These are phyloP conservation scores for Ceratocystis lukuohia DNA, from an alignment of 2,329 filamentous ascomycete genomes.

Conservation along the genomic window DNA sequence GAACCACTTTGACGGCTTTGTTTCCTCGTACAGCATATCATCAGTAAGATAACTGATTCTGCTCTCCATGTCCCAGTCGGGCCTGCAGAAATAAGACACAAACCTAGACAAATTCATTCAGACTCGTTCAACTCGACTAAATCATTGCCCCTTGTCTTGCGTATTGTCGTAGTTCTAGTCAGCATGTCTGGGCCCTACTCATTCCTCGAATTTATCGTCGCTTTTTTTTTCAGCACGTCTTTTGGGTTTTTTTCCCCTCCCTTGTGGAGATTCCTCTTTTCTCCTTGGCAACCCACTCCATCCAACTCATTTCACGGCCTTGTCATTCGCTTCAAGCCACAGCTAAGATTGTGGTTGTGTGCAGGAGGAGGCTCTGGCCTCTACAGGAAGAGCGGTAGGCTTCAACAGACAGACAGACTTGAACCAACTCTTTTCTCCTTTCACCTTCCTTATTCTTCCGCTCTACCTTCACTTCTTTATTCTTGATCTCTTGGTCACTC, in stretches of 20 bases:
- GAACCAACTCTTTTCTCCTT: not conserved
- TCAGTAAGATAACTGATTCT: too few relatives aligned
- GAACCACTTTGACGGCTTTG: not conserved
- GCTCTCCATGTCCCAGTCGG: too few relatives aligned
- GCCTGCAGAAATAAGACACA: too few relatives aligned
- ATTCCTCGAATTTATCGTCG: not conserved
- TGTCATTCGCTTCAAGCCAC: conserved; percentile 10
- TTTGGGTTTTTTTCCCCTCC: conserved; percentile 3
- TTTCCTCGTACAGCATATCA: too few relatives aligned
- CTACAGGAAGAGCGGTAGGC: not conserved
- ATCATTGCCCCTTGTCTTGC: too few relatives aligned
- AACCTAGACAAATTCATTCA: too few relatives aligned
- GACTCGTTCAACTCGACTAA: too few relatives aligned
- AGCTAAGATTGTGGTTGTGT: conserved; percentile 4
- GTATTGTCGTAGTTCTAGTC: not conserved
- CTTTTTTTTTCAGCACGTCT: conserved; percentile 5
- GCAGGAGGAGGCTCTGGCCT: not conserved
- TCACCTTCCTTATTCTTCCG: not conserved
- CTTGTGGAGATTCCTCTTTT: conserved; percentile 5
- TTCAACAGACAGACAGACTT: not conserved
- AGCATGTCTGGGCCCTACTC: not conserved
- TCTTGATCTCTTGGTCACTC: not conserved
- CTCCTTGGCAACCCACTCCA: conserved; percentile 3
- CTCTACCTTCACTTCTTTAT: not conserved
- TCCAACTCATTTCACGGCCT: conserved; percentile 1